Evolutionary conservation across 2,329 filamentous ascomycete species (phyloP).

Genomic region (Didymosphaeria variabile): DNA sequence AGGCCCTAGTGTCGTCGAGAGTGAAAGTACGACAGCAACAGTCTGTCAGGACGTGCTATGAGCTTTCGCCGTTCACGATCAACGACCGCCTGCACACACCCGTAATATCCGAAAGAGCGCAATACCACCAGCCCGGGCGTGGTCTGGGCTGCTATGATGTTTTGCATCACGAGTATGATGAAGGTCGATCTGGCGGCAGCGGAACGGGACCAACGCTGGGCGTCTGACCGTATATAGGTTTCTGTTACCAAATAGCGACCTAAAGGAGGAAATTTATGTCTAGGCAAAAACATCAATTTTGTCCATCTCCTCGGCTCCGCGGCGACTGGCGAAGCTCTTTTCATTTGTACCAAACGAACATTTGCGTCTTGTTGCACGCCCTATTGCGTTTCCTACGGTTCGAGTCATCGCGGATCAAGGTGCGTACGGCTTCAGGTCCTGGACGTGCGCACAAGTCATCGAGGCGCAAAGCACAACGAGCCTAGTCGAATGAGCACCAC

Average conservation of each 20-base stretch:
- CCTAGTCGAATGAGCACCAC: neutral
- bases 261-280: slow-evolving; percentile 6
- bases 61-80: neutral
- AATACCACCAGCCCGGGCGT: neutral
- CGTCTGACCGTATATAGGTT: slow-evolving; percentile 18
- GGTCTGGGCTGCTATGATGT: slow-evolving; percentile 7
- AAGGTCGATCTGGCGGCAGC: slow-evolving; percentile 19
- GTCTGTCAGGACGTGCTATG: neutral
- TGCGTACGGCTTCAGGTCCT: neutral
- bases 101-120: neutral
- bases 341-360: neutral
- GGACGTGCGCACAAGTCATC: neutral
- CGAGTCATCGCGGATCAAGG: neutral
- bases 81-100: neutral
- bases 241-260: slow-evolving; percentile 38
- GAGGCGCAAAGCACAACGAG: neutral
- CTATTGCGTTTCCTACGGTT: neutral
- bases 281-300: slow-evolving; percentile 9
- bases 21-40: neutral
- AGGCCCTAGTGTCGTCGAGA: neutral
- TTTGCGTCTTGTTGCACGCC: neutral
- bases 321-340: neutral
- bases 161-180: slow-evolving; percentile 9
- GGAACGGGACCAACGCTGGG: slow-evolving; percentile 30
- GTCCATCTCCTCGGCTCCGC: slow-evolving; percentile 37